Conservation (phyloP, 257 asterid genomes). For the Thymus mandschuricus region DNA sequence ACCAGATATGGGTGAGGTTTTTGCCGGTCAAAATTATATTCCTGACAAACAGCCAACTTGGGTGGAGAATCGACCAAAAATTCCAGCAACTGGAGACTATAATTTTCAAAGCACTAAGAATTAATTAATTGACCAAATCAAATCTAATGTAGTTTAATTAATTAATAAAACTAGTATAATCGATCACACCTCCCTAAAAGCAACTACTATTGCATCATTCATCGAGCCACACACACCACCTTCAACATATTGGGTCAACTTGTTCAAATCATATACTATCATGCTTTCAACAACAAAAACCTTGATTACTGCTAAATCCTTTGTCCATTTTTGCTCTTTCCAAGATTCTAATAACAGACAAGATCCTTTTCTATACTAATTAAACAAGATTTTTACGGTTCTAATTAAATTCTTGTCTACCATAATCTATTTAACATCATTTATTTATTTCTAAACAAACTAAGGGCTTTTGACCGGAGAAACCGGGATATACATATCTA, state of each 20-base stretch:
- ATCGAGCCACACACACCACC: slow-evolving; percentile 66
- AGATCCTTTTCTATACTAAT: slow-evolving; percentile 24
- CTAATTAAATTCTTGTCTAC: slow-evolving; percentile 34
- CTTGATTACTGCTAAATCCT: slow-evolving; percentile 38
- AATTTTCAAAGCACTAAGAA: slow-evolving; percentile 49
- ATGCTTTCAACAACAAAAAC: slow-evolving; percentile 28
- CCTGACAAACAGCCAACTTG: slow-evolving; percentile 34
- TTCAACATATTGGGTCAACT: slow-evolving; percentile 32
- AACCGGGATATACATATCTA: no score
- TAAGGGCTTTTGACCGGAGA: not conserved
- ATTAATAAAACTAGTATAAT: slow-evolving; percentile 1
- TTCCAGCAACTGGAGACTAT: slow-evolving; percentile 18
- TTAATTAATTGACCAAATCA: not conserved
- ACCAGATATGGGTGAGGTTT: slow-evolving; percentile 40
- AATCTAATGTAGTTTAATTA: not conserved
- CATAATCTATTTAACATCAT: slow-evolving; percentile 4
- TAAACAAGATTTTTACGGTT: slow-evolving; percentile 25
- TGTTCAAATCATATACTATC: slow-evolving; percentile 33
- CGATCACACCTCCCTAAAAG: slow-evolving; percentile 24
- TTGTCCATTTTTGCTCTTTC: slow-evolving; percentile 33
- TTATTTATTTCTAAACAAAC: not conserved
- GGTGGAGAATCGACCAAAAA: slow-evolving; percentile 36
- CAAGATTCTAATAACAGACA: slow-evolving; percentile 26
- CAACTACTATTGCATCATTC: slow-evolving; percentile 33
- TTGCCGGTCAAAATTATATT: slow-evolving; percentile 52